A percentile compares a stretch with the other conserved stretches of the same genome.
phyloP scores from a whole-genome alignment of 148 eudicot species.

The Cornus florida region DNA sequence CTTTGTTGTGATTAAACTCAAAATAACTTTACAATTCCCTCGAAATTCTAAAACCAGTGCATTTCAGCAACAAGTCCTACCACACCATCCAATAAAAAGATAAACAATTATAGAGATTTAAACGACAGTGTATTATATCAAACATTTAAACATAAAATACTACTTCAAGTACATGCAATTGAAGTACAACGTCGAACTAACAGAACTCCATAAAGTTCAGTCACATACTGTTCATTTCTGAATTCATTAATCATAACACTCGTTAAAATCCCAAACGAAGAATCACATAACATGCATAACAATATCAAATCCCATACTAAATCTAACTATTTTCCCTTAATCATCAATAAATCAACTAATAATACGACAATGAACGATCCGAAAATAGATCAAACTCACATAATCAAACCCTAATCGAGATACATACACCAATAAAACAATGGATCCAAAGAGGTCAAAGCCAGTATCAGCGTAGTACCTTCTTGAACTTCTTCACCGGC shows the following conservation, averaged over 20 bases:
- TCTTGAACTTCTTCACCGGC: slow-evolving; percentile 97
- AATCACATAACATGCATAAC: slow-evolving; percentile 14
- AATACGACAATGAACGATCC: slow-evolving; percentile 11
- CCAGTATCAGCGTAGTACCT: slow-evolving; percentile 40
- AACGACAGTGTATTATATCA: not conserved
- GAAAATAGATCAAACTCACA: slow-evolving; percentile 19
- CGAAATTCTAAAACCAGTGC: not conserved
- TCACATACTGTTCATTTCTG: slow-evolving; percentile 13
- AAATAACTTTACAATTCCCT: too few species aligned
- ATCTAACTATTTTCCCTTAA: not conserved
- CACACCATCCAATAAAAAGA: not conserved
- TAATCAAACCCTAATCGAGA: slow-evolving; percentile 22
- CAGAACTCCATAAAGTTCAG: slow-evolving; percentile 17
- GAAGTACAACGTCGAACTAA: slow-evolving; percentile 2
- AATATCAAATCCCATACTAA: slow-evolving; percentile 10
- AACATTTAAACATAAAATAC: not conserved
- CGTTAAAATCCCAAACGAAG: not conserved
- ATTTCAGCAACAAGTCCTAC: slow-evolving; percentile 2
- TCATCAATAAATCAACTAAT: slow-evolving; percentile 15
- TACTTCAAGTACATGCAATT: slow-evolving; percentile 1
- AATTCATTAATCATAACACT: slow-evolving; percentile 8
- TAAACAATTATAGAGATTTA: slow-evolving; percentile 1
- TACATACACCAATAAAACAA: not conserved
- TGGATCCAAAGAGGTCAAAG: slow-evolving; percentile 25
- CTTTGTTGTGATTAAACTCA: too few species aligned